Base-by-base conservation (phyloP, 441 rosid species). In the Euphorbia neoarborescens region DNA sequence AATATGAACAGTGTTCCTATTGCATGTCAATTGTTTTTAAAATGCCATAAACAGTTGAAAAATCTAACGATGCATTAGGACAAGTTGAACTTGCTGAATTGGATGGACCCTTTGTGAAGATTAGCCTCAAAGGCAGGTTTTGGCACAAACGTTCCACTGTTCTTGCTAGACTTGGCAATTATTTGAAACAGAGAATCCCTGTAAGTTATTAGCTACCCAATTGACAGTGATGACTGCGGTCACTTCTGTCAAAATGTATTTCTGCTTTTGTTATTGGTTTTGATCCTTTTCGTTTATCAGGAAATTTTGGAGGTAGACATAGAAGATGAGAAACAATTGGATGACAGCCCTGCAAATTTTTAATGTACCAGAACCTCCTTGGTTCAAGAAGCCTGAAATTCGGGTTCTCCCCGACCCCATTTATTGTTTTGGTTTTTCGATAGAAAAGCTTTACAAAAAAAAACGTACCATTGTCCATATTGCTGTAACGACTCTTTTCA, bases 31-130 rank as follows among this genome's bases (percentile, higher is more conserved):
- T 37, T 30, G 63, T 72, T 72, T 40, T 8, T 38, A n/a, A n/a
- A n/a, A n/a, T n/a, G n/a, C n/a, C n/a, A n/a, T n/a, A n/a, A n/a
- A n/a, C n/a, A n/a, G n/a, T n/a, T n/a, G n/a, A n/a, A n/a, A 22
- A 42, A 68, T 42, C 24, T 4, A 22, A 62, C 13, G 34, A 68
- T 66, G 56, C 28, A 56, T 32, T 50, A 88, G 91, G 91, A 63
- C 79, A 78, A 83, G 93, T 78, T 58, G 92, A 90, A 70, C 80
- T 94, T 70, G 91, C 92, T 14, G 97, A 94, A 62, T 72, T 94
- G 76, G 98, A 91, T 81, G 98, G 98, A 56, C 95, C 92, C 1
- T 94, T 86, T 76, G 98, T 91, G 77, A 91, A 78, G 86, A 90
- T 94, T 67, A 87, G 91, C 65, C 89, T 90, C 34, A 85, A 79